Evolutionary conservation across 1,284 basidiomycete genomes (phyloP).

Genomic region (Afroboletus lepidellus): DNA sequence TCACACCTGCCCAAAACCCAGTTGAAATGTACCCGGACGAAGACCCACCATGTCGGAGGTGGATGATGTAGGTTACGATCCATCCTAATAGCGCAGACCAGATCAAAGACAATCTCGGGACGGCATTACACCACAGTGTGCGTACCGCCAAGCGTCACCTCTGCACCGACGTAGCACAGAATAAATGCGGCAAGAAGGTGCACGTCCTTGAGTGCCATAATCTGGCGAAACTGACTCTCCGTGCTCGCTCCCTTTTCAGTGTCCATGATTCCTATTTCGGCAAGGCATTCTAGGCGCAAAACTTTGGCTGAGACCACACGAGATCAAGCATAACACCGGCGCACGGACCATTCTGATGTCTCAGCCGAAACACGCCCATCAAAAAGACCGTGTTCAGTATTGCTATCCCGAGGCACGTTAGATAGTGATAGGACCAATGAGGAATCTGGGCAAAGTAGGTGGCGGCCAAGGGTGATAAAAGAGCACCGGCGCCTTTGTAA

Average conservation of each 20-base stretch:
- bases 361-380: slow-evolving; percentile 48
- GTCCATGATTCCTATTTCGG: slow-evolving; percentile 29
- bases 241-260: slow-evolving; percentile 25
- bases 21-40: slow-evolving; percentile 47
- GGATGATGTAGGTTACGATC: slow-evolving; percentile 47
- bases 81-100: slow-evolving; percentile 33
- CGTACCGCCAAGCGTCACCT: slow-evolving; percentile 50
- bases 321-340: neutral
- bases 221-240: slow-evolving; percentile 45
- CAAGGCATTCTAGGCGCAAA: slow-evolving; percentile 15
- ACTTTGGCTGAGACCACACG: too few species aligned
- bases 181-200: slow-evolving; percentile 52
- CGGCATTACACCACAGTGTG: neutral
- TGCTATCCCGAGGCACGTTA: slow-evolving; percentile 55
- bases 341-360: slow-evolving; percentile 48
- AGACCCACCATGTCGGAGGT: slow-evolving; percentile 40
- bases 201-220: slow-evolving; percentile 43
- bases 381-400: slow-evolving; percentile 43
- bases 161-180: slow-evolving; percentile 53
- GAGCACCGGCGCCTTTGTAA: slow-evolving; percentile 51
- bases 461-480: slow-evolving; percentile 53
- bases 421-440: slow-evolving; percentile 62
- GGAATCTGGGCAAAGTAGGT: slow-evolving; percentile 53
- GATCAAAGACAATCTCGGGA: neutral
- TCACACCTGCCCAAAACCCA: slow-evolving; percentile 45